Conservation (phyloP, 108 stramenopile genomes). For the Fistulifera solaris region DNA sequence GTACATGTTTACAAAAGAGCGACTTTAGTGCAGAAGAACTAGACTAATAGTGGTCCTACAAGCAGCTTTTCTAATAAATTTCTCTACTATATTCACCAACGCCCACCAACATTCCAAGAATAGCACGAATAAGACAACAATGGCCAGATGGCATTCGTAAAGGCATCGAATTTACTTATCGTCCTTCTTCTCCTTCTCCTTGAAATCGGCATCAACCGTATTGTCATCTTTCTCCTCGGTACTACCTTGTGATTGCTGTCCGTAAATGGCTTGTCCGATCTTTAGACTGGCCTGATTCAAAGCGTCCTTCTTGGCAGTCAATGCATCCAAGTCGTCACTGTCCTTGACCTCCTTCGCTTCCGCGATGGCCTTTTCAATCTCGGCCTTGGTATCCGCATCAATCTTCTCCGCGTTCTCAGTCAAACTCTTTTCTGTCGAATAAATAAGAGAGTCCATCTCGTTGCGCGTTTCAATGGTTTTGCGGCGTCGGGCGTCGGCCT, state of each 20-base stretch:
- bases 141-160: too few relatives aligned
- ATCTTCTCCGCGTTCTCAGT: slow-evolving; percentile 91
- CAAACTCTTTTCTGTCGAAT: slow-evolving; percentile 79
- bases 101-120: too few relatives aligned
- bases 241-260: slow-evolving; percentile 46
- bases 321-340: slow-evolving; percentile 75
- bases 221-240: slow-evolving; percentile 73
- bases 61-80: too few relatives aligned
- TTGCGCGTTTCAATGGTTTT: slow-evolving; percentile 94
- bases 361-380: slow-evolving; percentile 86
- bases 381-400: slow-evolving; percentile 85
- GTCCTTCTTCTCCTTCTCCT: slow-evolving; percentile 59
- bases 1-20: neutral
- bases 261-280: slow-evolving; percentile 99
- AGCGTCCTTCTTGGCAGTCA: slow-evolving; percentile 89
- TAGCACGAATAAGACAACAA: too few relatives aligned
- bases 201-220: slow-evolving; percentile 92
- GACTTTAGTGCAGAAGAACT: too few relatives aligned
- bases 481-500: slow-evolving; percentile 88
- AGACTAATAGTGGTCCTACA: too few relatives aligned
- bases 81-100: too few relatives aligned
- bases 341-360: slow-evolving; percentile 84
- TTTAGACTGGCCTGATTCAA: slow-evolving; percentile 90
- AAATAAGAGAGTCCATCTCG: slow-evolving; percentile 92
- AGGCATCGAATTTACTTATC: slow-evolving; percentile 10